Evolutionary conservation across 2,329 filamentous ascomycete genomes (phyloP).

Genomic region (Penicillium sp.): DNA sequence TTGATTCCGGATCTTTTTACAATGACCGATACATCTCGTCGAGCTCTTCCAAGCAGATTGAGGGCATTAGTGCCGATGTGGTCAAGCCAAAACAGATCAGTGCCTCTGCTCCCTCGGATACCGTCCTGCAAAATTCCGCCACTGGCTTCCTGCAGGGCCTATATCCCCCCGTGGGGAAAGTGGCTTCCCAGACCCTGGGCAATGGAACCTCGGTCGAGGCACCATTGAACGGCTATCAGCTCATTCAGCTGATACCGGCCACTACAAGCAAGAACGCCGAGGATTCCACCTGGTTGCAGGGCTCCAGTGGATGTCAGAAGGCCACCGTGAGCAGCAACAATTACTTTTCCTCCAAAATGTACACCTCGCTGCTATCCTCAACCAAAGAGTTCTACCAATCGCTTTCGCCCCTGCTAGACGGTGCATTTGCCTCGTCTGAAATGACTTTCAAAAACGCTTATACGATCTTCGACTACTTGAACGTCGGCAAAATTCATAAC

Average conservation of each 20-base stretch:
- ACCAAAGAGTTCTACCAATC: constrained; percentile 55
- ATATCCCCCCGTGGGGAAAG: constrained; percentile 70
- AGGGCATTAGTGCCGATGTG: constrained; percentile 62
- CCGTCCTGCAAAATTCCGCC: constrained; percentile 77
- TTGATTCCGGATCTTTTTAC: constrained; percentile 70
- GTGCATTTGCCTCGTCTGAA: constrained; percentile 48
- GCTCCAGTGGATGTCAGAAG: constrained; percentile 54
- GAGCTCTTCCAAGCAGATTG: constrained; percentile 59
- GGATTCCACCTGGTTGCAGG: constrained; percentile 58
- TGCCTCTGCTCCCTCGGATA: constrained; percentile 69
- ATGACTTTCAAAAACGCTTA: constrained; percentile 63
- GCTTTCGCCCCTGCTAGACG: constrained; percentile 53
- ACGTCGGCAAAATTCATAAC: constrained; percentile 64
- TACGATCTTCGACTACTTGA: constrained; percentile 63
- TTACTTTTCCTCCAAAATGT: constrained; percentile 55
- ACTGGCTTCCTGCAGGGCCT: constrained; percentile 78
- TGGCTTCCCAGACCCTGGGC: constrained; percentile 61
- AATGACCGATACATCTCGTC: constrained; percentile 69
- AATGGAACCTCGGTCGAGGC: constrained; percentile 66
- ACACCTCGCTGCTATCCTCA: constrained; percentile 46
- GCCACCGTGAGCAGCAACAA: constrained; percentile 58
- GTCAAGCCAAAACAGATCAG: constrained; percentile 69
- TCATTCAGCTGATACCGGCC: constrained; percentile 70
- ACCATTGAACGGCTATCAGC: constrained; percentile 78
- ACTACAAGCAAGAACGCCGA: constrained; percentile 59